Percentiles rank a stretch among this genome's conserved stretches.
Conservation (phyloP, 2,329 filamentous ascomycete species). For the Trichophaea hybrida region DNA sequence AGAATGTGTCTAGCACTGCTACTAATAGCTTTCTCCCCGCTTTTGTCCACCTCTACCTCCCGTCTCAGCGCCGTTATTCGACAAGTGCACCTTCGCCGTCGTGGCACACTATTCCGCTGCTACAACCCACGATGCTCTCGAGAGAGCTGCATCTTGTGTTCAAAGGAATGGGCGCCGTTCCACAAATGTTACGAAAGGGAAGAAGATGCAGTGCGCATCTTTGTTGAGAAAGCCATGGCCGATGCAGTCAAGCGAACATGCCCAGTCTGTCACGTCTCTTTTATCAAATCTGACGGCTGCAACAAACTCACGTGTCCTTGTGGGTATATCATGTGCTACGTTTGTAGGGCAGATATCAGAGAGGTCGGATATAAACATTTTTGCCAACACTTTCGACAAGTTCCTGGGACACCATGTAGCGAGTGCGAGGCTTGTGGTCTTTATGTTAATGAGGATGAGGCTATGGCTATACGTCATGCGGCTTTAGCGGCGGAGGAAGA, state of each 20-base stretch:
- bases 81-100: conserved; percentile 32
- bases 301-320: conserved; percentile 95
- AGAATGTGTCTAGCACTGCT: background rate
- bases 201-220: conserved; percentile 65
- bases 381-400: conserved; percentile 82
- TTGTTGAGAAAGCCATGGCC: conserved; percentile 85
- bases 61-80: background rate
- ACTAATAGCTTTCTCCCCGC: background rate
- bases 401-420: conserved; percentile 57
- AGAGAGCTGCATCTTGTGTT: conserved; percentile 66
- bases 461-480: conserved; percentile 51
- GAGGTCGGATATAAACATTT: conserved; percentile 80
- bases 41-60: background rate
- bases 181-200: conserved; percentile 82
- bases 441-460: conserved; percentile 56
- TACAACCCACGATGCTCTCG: conserved; percentile 48
- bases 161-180: conserved; percentile 70
- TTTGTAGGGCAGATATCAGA: conserved; percentile 66
- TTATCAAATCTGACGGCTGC: conserved; percentile 86
- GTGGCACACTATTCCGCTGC: conserved; percentile 66
- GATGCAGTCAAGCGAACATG: conserved; percentile 80
- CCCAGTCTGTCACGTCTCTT: conserved; percentile 76
- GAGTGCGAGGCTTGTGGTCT: conserved; percentile 73
- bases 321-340: conserved; percentile 96
- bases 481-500: conserved; percentile 56